Percentiles rank a stretch among this genome's conserved stretches.
These are phyloP conservation scores for Triticum dicoccoides DNA, from an alignment of 176 grass and related monocot species.

Conservation along the genomic window DNA sequence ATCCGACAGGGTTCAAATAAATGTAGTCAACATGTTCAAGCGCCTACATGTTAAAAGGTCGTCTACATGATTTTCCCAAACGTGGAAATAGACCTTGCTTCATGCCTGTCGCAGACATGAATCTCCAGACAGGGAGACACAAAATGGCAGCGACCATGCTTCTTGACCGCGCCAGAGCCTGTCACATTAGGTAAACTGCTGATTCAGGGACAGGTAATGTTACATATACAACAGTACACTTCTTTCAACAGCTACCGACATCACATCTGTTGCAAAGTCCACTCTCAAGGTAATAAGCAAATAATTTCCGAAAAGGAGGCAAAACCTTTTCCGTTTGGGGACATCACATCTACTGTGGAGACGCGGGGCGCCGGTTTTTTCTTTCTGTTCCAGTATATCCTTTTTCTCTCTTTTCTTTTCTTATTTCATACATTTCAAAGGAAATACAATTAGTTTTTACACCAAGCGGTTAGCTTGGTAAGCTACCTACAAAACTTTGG, in stretches of 20 bases:
- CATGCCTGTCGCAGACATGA: neutral
- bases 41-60: neutral
- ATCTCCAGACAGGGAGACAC: neutral
- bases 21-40: neutral
- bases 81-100: neutral
- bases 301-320: no score
- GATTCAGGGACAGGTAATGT: neutral
- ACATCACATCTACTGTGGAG: no score
- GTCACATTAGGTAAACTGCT: neutral
- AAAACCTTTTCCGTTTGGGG: no score
- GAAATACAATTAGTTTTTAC: no score
- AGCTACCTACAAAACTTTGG: no score
- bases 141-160: neutral
- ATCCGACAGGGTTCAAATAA: no score
- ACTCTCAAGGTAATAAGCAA: neutral
- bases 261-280: neutral
- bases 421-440: no score
- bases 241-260: neutral
- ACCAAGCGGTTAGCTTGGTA: no score
- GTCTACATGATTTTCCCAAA: neutral
- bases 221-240: neutral
- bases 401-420: no score
- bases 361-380: no score
- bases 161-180: neutral
- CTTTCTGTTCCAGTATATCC: no score